These are phyloP conservation scores for Schizophyllum commune DNA, from an alignment of 1,284 basidiomycete species.

Conservation along the genomic window DNA sequence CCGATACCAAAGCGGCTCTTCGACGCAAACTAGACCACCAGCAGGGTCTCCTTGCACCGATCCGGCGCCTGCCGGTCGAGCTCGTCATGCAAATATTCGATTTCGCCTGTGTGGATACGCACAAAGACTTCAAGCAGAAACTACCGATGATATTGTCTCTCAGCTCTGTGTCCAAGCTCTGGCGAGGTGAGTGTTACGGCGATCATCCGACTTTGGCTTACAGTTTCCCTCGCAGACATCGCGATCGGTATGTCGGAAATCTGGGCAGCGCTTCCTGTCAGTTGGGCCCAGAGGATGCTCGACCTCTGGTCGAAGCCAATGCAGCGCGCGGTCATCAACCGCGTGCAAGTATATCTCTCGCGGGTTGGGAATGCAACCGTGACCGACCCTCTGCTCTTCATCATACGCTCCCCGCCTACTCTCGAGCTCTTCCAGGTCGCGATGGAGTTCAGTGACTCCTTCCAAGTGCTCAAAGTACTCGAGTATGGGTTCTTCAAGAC, in stretches of 20 bases:
- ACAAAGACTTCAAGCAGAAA: background rate
- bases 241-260: background rate
- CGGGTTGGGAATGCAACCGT: background rate
- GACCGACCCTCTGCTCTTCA: background rate
- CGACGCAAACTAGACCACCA: background rate
- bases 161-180: background rate
- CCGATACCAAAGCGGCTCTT: background rate
- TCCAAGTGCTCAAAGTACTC: background rate
- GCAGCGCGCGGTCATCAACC: no score
- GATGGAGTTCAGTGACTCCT: background rate
- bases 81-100: background rate
- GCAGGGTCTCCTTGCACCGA: background rate
- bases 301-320: background rate
- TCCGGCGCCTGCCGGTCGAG: background rate
- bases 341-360: background rate
- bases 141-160: background rate
- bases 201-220: background rate
- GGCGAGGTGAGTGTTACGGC: background rate
- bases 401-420: background rate
- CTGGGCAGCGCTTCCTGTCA: background rate
- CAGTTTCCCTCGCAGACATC: background rate
- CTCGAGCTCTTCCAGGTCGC: background rate
- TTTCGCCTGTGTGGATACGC: background rate
- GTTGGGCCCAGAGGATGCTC: background rate
- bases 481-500: background rate